These are phyloP conservation scores for Fusarium pseudoanthophilum DNA, from an alignment of 2,329 filamentous ascomycete genomes.

Conservation along the genomic window DNA sequence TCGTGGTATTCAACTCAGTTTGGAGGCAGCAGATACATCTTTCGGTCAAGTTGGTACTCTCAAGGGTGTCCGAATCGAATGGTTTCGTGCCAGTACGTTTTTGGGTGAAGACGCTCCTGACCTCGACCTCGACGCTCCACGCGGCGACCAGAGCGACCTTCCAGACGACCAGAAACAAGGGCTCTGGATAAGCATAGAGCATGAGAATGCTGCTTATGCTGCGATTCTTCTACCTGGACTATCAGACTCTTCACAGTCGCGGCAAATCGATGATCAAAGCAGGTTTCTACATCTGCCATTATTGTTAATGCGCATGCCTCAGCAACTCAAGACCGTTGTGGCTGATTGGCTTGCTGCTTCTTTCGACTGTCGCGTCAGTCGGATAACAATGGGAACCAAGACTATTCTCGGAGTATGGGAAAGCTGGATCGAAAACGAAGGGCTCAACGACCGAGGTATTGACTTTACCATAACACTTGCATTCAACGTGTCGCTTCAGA, in stretches of 20 bases:
- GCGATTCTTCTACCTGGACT: constrained; percentile 61
- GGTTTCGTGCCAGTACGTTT: constrained; percentile 52
- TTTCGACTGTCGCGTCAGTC: constrained; percentile 67
- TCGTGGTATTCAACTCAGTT: constrained; percentile 66
- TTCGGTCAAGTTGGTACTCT: constrained; percentile 55
- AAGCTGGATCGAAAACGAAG: constrained; percentile 58
- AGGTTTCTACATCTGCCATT: constrained; percentile 62
- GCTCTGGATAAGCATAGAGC: constrained; percentile 61
- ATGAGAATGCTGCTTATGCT: constrained; percentile 63
- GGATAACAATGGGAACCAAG: constrained; percentile 61
- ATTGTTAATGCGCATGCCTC: constrained; percentile 66
- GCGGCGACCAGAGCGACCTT: constrained; percentile 31
- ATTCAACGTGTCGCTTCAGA: constrained; percentile 56
- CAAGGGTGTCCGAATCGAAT: constrained; percentile 59
- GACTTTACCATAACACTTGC: constrained; percentile 64
- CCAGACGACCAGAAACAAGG: constrained; percentile 44
- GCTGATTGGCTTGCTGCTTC: constrained; percentile 62
- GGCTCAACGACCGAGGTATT: constrained; percentile 48
- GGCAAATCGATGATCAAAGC: constrained; percentile 2
- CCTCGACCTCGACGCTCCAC: constrained; percentile 14
- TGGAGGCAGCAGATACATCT: constrained; percentile 56
- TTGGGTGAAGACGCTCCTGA: constrained; percentile 46
- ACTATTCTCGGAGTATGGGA: constrained; percentile 64
- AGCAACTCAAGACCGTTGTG: constrained; percentile 60
- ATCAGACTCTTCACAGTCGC: constrained; percentile 4